Base-by-base conservation (phyloP, 371 early-diverging fungal species). In the Conidiobolus incongruus region DNA sequence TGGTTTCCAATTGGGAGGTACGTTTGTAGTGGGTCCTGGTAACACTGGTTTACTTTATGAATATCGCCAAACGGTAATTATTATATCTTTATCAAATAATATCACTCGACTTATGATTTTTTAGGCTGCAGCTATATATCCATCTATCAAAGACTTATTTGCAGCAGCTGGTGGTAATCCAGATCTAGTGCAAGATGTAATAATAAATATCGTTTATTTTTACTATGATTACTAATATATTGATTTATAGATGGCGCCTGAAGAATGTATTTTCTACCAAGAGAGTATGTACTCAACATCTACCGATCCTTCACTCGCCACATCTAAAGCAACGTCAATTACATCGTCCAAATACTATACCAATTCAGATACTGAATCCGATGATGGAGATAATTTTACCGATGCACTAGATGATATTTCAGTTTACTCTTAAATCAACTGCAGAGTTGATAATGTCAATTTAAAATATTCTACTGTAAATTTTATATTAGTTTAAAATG, bases 1-100 rank as follows among this genome's bases (percentile, higher is more conserved):
- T 41, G 41, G 41, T 2, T 41, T 41, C 23, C 44, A 44, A 15
- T 36, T 44, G 17, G 44, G 44, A n/a, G 44, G 44, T 22, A 44
- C 44, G 4, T 44, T 33, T 24, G 44, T 44, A n/a, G 34, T 44
- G 6, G 44, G 44, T 15, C 23, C 44, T 19, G 44, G 36, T 2
- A 23, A 33, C 13, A 35, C 34, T 2, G 44, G 44, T 21, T 26
- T 44, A 26, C 22, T 44, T 3, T 44, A 44, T 28, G 35, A 44
- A 33, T 36, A 44, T 23, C 31, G 32, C 4, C 44, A 44, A 23
- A 44, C 44, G 44, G 44, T 44, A 44, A 35, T 28, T 12, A 21
- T 21, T 38, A 24, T 28, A 10, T 31, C 32, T 31, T 19, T 28
- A 41, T 26, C 3, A 4, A 4, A 4, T 26, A 4, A 26, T 26